phyloP scores from a whole-genome alignment of 2,329 filamentous ascomycete genomes.

The Aciculosporium take region DNA sequence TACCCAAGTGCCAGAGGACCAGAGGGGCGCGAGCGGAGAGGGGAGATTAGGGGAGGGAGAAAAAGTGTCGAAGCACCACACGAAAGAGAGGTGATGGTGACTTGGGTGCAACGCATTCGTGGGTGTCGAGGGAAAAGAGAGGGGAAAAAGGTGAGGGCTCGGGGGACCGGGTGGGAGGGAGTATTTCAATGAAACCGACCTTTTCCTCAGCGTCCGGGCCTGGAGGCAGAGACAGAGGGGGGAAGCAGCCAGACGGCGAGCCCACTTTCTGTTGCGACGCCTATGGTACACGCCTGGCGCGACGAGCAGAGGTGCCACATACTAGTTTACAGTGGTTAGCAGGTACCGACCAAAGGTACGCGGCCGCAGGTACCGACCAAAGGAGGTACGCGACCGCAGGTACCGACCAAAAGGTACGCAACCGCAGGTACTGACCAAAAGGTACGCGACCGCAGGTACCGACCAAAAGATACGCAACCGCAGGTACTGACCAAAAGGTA shows the following conservation, averaged over 20 bases:
- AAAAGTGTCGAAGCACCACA: constrained; percentile 30
- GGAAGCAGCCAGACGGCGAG: constrained; percentile 7
- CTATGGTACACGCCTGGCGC: too few relatives aligned
- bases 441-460: too few relatives aligned
- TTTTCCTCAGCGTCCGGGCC: constrained; percentile 5
- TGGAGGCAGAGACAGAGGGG: background rate
- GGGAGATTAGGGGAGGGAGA: constrained; percentile 7
- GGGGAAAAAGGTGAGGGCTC: constrained; percentile 13
- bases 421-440: too few relatives aligned
- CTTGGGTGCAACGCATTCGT: constrained; percentile 34
- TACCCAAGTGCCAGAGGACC: constrained; percentile 5
- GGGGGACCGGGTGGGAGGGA: constrained; percentile 20
- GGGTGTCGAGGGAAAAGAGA: constrained; percentile 27
- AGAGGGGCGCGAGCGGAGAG: constrained; percentile 5
- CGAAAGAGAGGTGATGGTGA: constrained; percentile 28
- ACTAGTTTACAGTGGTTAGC: too few relatives aligned
- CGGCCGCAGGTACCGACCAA: too few relatives aligned
- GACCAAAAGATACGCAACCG: too few relatives aligned
- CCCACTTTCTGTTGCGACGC: constrained; percentile 6
- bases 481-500: too few relatives aligned
- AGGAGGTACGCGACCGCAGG: too few relatives aligned
- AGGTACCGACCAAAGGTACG: too few relatives aligned
- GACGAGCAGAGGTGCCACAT: too few relatives aligned
- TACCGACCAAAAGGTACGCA: too few relatives aligned
- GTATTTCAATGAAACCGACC: constrained; percentile 23